A percentile compares a stretch with the other conserved stretches of the same genome.
Conservation (phyloP, 768 basidiomycete species). For the Pulveroboletus sp. region DNA sequence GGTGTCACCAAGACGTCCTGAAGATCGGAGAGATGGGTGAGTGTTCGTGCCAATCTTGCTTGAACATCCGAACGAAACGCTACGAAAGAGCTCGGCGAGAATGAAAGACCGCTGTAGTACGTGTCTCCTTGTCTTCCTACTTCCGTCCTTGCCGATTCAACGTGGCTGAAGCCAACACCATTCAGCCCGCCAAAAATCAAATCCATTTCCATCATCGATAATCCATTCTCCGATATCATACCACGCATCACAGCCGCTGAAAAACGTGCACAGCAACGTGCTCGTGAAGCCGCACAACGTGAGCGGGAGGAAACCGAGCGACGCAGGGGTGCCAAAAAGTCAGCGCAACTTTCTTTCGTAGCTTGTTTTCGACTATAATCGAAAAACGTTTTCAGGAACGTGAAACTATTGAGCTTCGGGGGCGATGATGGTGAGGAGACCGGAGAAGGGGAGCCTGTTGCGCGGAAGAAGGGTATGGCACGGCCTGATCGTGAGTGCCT, state of each 20-base stretch:
- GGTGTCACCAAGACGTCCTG: slow-evolving; percentile 60
- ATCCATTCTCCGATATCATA: slow-evolving; percentile 93
- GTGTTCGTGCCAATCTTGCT: slow-evolving; percentile 16
- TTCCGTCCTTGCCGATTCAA: neutral
- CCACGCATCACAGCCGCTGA: slow-evolving; percentile 96
- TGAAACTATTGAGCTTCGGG: slow-evolving; percentile 85
- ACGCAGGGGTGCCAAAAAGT: slow-evolving; percentile 87
- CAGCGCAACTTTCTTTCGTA: slow-evolving; percentile 20
- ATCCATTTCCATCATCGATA: slow-evolving; percentile 78
- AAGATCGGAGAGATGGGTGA: slow-evolving; percentile 88
- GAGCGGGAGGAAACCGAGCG: slow-evolving; percentile 75
- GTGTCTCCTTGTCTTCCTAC: slow-evolving; percentile 23
- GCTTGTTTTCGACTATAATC: neutral
- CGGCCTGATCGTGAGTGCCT: slow-evolving; percentile 73
- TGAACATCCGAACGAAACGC: neutral
- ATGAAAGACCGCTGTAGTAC: slow-evolving; percentile 79
- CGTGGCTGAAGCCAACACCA: neutral
- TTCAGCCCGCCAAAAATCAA: slow-evolving; percentile 88
- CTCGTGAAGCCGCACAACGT: slow-evolving; percentile 67
- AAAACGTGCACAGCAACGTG: slow-evolving; percentile 77
- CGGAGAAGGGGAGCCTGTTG: slow-evolving; percentile 51
- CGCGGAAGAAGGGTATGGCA: slow-evolving; percentile 70
- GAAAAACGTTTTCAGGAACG: slow-evolving; percentile 54
- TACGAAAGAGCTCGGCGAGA: slow-evolving; percentile 59
- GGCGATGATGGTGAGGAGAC: slow-evolving; percentile 59